phyloP scores from a whole-genome alignment of 2,329 filamentous ascomycete species.

The Aspergillus fructus region DNA sequence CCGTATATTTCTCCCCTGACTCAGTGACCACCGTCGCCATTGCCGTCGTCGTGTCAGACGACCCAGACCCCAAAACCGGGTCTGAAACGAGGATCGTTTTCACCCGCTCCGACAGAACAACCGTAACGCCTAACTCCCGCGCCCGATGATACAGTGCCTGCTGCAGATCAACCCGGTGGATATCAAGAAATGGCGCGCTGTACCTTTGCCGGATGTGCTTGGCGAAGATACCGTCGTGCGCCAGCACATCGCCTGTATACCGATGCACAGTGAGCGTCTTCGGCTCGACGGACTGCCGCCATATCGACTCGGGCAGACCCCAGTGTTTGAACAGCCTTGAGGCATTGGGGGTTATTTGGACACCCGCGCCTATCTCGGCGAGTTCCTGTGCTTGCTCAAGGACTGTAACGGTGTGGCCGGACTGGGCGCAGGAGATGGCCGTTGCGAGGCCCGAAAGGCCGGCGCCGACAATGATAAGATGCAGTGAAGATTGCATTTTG shows the following conservation, averaged over 20 bases:
- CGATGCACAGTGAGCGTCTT: constrained; percentile 34
- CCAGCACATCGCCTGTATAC: constrained; percentile 35
- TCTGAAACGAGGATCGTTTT: constrained; percentile 35
- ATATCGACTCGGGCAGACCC: constrained; percentile 26
- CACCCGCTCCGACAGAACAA: constrained; percentile 52
- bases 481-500: constrained; percentile 16
- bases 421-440: constrained; percentile 27
- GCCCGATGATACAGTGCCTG: constrained; percentile 53
- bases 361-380: constrained; percentile 60
- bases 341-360: constrained; percentile 52
- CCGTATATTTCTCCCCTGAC: constrained; percentile 43
- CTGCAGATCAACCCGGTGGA: constrained; percentile 65
- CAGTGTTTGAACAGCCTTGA: constrained; percentile 32
- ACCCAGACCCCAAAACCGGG: neutral
- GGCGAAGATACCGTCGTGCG: constrained; percentile 53
- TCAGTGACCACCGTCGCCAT: constrained; percentile 36
- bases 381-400: constrained; percentile 33
- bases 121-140: constrained; percentile 52
- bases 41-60: constrained; percentile 12
- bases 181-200: constrained; percentile 56
- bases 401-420: constrained; percentile 28
- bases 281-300: constrained; percentile 32
- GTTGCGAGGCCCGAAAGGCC: constrained; percentile 32
- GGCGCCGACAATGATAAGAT: constrained; percentile 31
- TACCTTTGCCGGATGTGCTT: constrained; percentile 56